Evolutionary conservation across 306 rosid genomes (phyloP), one percentile per base, ranked within the genome.

Genomic region (Quercus mongolica): DNA sequence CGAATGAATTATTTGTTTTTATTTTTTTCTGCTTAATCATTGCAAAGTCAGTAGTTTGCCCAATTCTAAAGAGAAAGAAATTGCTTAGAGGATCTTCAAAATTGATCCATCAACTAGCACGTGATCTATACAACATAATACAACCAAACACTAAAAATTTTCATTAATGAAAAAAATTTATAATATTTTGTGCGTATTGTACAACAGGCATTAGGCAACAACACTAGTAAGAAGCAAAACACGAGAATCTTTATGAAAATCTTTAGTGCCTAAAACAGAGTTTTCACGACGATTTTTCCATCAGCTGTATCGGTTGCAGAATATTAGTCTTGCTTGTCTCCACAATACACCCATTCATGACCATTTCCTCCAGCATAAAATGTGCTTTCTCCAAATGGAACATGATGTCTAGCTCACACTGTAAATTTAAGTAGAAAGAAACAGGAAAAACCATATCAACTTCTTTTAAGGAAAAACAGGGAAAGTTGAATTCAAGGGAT

Each of bases 371-470:
- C 86, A 95, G 85, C 97, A 93, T 91, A 92, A 93, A 95, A 86
- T 95, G 98, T 13, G 97, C 96, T 59, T 95, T 95, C 86, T 95
- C 98, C 76, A 95, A 81, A 85, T 95, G 99, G 83, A 95, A 95
- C 99, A 95, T 95, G 79, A 95, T 95, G 82, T 95, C 99, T 56
- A 95, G 96, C 88, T 95, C 98, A 80, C 99, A 95, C 98, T 91
- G 94, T 86, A 84, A 77, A 75, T 76, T 71, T 56, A 73, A 49
- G 76, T n/a, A 49, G 15, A 62, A 77, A 46, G 65, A 25, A 21
- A 46, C 28, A 56, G 44, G 69, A 73, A 49, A 44, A 63, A 57
- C 56, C 17, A 56, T 38, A 13, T 64, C 31, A 77, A n/a, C 21
- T 26, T 73, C 18, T 57, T 62, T 7, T 35, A 20, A n/a, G 21